These are phyloP conservation scores for Pleurotus cornucopiae DNA, from an alignment of 768 basidiomycete genomes.

Conservation along the genomic window DNA sequence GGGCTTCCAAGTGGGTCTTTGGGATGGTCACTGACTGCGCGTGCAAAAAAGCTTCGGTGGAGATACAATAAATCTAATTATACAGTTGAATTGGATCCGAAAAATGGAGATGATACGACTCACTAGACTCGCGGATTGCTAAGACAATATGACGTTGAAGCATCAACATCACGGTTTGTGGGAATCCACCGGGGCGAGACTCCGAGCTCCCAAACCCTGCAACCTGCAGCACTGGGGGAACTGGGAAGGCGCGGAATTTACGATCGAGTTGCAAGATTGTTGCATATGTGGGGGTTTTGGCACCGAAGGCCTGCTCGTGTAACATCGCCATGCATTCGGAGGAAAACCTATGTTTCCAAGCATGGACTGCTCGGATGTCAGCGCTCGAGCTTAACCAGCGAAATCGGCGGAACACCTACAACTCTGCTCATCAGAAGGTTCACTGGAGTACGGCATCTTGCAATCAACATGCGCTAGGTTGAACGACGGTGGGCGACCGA, in stretches of 20 bases:
- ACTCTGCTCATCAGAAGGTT: conserved; percentile 48
- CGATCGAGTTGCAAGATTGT: conserved; percentile 65
- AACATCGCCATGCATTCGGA: conserved; percentile 67
- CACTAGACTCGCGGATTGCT: conserved; percentile 67
- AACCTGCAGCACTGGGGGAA: conserved; percentile 62
- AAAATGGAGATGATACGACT: conserved; percentile 21
- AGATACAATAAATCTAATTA: conserved; percentile 60
- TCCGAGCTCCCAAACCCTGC: conserved; percentile 61
- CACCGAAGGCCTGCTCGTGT: conserved; percentile 70
- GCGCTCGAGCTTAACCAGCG: not conserved
- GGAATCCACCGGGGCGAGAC: conserved; percentile 36
- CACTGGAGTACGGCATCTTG: conserved; percentile 51
- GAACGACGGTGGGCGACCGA: conserved; percentile 67
- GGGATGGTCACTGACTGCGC: conserved; percentile 68
- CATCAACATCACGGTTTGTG: conserved; percentile 49
- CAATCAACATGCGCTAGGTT: conserved; percentile 64
- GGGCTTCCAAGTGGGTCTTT: conserved; percentile 71
- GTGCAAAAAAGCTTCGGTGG: conserved; percentile 71
- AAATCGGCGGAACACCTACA: conserved; percentile 37
- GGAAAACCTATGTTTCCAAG: conserved; percentile 68
- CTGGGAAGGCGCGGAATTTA: conserved; percentile 64
- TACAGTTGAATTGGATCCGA: not conserved
- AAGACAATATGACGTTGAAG: conserved; percentile 66
- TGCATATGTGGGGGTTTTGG: conserved; percentile 63
- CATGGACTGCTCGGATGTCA: conserved; percentile 38